Base-by-base conservation (phyloP, 164 flowering plant genomes). In the Houttuynia cordata region DNA sequence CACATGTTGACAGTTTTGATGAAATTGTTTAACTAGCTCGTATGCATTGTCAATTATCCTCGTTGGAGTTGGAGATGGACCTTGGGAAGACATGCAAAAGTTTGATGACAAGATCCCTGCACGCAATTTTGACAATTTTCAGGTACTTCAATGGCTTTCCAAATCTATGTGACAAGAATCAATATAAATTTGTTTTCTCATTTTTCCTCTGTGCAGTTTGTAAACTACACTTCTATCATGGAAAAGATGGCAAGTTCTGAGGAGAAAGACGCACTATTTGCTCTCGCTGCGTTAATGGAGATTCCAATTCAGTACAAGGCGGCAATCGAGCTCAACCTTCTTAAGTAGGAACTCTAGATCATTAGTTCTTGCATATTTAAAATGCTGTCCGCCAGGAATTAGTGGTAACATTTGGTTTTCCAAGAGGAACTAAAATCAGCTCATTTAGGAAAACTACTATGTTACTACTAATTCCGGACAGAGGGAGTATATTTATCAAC, bases 61-160 rank as follows among this genome's bases (percentile, higher is more conserved):
- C 23, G 97, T 91, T 50, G 97, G 97, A 57, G 97, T 91, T 64
- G 96, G 96, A 60, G 96, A 88, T 80, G 96, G 96, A 49, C 96
- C 96, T 10, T 88, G 93, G 96, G 96, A 88, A 68, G 83, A 81
- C 84, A 91, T 91, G 97, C 75, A 65, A 58, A 83, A 86, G 73
- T 88, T 91, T 69, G 97, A 91, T 66, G 97, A 91, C 62, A 86
- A 91, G 64, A 86, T 91, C 57, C 96, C 97, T 51, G 71, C 87
- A 57, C 81, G 97, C 19, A 79, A 78, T 24, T 91, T 91, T 60
- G 97, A 91, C 71, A 91, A 91, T 76, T 86, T 91, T 71, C 96
- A 87, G 85, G 97, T 72, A 19, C 5, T 4, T 13, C 51, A 13
- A 17, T 24, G 20, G 12, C 24, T 23, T 30, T 7, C 30, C 12